A percentile compares a stretch with the other conserved stretches of the same genome.
Conservation (phyloP, 345 rosid genomes). For the Anacardium occidentale region DNA sequence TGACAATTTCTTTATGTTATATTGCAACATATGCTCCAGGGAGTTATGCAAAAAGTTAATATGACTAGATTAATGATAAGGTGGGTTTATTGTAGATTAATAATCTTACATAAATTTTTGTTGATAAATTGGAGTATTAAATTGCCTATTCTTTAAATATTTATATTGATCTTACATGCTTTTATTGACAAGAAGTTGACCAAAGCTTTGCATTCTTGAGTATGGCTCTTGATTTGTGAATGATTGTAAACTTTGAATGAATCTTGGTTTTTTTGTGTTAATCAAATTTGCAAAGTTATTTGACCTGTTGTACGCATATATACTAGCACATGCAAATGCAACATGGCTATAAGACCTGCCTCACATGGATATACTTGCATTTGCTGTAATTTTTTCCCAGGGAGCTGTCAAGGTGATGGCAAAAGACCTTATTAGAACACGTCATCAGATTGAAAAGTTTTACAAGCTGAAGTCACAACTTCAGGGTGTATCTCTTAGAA, state of each 20-base stretch:
- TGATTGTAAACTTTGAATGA: not conserved
- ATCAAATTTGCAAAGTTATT: not conserved
- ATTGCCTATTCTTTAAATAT: not conserved
- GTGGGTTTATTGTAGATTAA: not conserved
- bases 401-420: conserved; percentile 99
- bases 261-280: not conserved
- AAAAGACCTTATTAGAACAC: conserved; percentile 89
- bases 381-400: conserved; percentile 36
- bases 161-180: not conserved
- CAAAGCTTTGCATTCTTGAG: not conserved
- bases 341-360: not conserved
- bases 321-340: not conserved
- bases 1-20: not conserved
- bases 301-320: not conserved
- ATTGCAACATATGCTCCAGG: not conserved
- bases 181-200: not conserved
- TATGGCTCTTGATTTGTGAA: not conserved
- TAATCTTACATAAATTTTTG: not conserved
- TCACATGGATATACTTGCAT: conserved; percentile 5
- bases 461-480: conserved; percentile 93
- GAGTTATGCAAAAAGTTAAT: not conserved
- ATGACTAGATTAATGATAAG: not conserved
- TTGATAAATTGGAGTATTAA: not conserved
- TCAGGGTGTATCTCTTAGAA: conserved; percentile 93
- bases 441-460: conserved; percentile 93